Evolutionary conservation across 345 rosid genomes (phyloP).

Genomic region (Eucalyptus viminalis): DNA sequence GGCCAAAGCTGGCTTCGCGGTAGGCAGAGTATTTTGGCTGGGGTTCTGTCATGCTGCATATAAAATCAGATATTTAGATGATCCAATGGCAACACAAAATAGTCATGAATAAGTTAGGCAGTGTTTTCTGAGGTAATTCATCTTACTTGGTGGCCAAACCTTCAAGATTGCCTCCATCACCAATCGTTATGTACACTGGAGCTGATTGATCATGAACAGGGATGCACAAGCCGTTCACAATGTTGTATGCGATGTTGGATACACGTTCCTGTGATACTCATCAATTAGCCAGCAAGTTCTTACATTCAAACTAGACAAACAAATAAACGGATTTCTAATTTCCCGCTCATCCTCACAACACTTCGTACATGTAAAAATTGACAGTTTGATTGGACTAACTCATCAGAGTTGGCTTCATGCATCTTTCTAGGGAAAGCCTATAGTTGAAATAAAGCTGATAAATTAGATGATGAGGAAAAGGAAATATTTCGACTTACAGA

Average conservation of each 20-base stretch:
- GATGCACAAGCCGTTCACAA: constrained; percentile 39
- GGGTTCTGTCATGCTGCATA: constrained; percentile 72
- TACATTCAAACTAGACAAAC: neutral
- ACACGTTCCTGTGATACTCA: constrained; percentile 51
- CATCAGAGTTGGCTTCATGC: neutral
- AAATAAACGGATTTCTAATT: neutral
- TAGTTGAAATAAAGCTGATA: neutral
- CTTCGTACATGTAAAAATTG: neutral
- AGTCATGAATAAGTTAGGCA: neutral
- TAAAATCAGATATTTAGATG: neutral
- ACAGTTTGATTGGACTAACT: neutral
- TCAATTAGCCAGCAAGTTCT: neutral
- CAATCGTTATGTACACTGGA: constrained; percentile 69
- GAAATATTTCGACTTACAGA: constrained; percentile 5
- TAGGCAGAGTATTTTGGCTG: constrained; percentile 85
- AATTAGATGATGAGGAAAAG: neutral
- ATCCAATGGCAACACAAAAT: neutral
- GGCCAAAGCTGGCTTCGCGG: constrained; percentile 92
- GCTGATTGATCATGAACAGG: constrained; percentile 66
- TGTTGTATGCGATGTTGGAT: constrained; percentile 64
- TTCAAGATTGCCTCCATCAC: constrained; percentile 82
- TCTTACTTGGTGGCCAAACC: constrained; percentile 68
- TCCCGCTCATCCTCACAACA: neutral
- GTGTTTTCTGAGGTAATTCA: neutral
- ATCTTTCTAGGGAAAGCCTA: neutral